A percentile compares a stretch with the other conserved stretches of the same genome.
phyloP scores from a whole-genome alignment of 2,329 filamentous ascomycete genomes.

The Elsinoe arachidis region DNA sequence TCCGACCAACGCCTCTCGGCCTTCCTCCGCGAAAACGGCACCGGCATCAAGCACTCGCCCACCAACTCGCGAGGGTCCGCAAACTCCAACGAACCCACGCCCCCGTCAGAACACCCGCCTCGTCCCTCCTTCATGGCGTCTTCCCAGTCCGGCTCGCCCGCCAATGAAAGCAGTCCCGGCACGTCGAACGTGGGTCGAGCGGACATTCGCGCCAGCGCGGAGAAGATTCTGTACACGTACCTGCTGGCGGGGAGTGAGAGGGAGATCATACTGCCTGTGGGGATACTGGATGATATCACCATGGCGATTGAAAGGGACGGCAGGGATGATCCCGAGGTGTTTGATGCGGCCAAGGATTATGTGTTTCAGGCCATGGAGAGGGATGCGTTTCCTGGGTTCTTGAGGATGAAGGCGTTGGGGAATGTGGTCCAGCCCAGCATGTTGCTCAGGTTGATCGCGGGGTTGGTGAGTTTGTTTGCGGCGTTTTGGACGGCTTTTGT shows the following conservation, averaged over 20 bases:
- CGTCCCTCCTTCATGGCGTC: slow-evolving; percentile 52
- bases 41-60: slow-evolving; percentile 38
- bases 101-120: slow-evolving; percentile 39
- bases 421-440: slow-evolving; percentile 90
- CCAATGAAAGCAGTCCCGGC: slow-evolving; percentile 72
- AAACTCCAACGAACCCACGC: slow-evolving; percentile 47
- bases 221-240: slow-evolving; percentile 98
- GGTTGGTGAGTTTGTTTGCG: slow-evolving; percentile 77
- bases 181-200: slow-evolving; percentile 70
- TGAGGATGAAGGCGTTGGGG: slow-evolving; percentile 87
- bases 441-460: slow-evolving; percentile 74
- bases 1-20: slow-evolving; percentile 86
- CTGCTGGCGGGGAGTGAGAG: slow-evolving; percentile 89
- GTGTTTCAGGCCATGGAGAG: slow-evolving; percentile 99
- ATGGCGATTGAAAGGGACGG: slow-evolving; percentile 81
- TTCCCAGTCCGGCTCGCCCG: slow-evolving; percentile 40
- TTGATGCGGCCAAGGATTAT: slow-evolving; percentile 96
- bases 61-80: slow-evolving; percentile 39
- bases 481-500: slow-evolving; percentile 92
- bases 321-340: slow-evolving; percentile 92
- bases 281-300: slow-evolving; percentile 78
- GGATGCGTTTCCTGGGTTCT: slow-evolving; percentile 95
- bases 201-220: slow-evolving; percentile 85
- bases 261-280: slow-evolving; percentile 85
- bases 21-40: slow-evolving; percentile 58